These are phyloP conservation scores for Sporodiniella umbellata DNA, from an alignment of 371 early-diverging fungal species.

Conservation along the genomic window DNA sequence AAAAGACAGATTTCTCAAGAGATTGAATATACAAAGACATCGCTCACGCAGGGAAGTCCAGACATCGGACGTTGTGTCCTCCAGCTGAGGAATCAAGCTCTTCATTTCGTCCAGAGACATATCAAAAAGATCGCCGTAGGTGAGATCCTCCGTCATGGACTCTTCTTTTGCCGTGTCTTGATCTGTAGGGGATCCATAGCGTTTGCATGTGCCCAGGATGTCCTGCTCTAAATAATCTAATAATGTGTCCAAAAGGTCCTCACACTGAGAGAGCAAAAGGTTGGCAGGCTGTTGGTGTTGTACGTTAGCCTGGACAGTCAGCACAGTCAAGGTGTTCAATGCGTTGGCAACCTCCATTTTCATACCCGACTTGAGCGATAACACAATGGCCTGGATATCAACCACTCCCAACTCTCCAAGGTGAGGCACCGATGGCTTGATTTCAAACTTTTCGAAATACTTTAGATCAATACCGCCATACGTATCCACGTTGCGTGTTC, in stretches of 20 bases:
- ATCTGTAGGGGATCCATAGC: background rate
- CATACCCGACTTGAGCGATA: conserved; percentile 75
- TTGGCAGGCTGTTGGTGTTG: conserved; percentile 1
- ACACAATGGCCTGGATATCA: conserved; percentile 71
- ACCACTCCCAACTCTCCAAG: conserved; percentile 61
- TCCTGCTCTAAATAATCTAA: conserved; percentile 49
- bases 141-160: conserved; percentile 13
- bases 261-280: conserved; percentile 26
- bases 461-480: conserved; percentile 75
- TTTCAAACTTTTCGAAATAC: conserved; percentile 55
- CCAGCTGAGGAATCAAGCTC: conserved; percentile 42
- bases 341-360: conserved; percentile 72
- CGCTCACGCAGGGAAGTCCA: conserved; percentile 47
- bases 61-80: conserved; percentile 37
- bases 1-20: conserved; percentile 66
- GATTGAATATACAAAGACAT: conserved; percentile 49
- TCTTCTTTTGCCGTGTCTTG: background rate
- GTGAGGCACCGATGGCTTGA: conserved; percentile 56
- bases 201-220: conserved; percentile 27
- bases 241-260: conserved; percentile 52
- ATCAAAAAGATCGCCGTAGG: conserved; percentile 50
- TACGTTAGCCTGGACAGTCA: conserved; percentile 34
- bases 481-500: conserved; percentile 60
- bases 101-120: conserved; percentile 57
- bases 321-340: conserved; percentile 63